A percentile compares a stretch with the other conserved stretches of the same genome.
phyloP scores from a whole-genome alignment of 2,329 filamentous ascomycete genomes.

The Polychaeton citri region DNA sequence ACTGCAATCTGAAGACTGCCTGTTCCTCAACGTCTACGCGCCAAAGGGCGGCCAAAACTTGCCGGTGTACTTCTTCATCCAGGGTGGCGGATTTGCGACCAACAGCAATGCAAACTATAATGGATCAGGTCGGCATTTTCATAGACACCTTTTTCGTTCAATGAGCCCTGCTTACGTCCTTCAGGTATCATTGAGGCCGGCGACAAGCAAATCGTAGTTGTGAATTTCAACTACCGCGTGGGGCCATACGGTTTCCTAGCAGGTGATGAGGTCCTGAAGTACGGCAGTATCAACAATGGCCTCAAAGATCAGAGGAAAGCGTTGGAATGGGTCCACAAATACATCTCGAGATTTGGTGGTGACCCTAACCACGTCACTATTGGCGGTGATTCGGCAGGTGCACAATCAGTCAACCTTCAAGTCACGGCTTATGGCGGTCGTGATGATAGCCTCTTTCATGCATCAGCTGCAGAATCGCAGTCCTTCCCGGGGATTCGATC shows the following conservation, averaged over 20 bases:
- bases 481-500: conserved; percentile 38
- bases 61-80: conserved; percentile 51
- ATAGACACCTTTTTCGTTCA: no score
- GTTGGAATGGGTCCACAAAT: conserved; percentile 53
- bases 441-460: conserved; percentile 37
- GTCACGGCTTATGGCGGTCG: conserved; percentile 41
- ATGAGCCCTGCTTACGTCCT: no score
- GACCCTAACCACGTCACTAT: conserved; percentile 54
- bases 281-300: conserved; percentile 52
- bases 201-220: conserved; percentile 49
- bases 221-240: conserved; percentile 65
- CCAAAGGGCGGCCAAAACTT: conserved; percentile 43
- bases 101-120: conserved; percentile 40
- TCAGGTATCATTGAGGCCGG: conserved; percentile 47
- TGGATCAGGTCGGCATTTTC: conserved; percentile 24
- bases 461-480: conserved; percentile 41
- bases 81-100: conserved; percentile 34
- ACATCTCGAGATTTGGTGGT: conserved; percentile 57
- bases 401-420: conserved; percentile 50
- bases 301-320: conserved; percentile 57
- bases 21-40: conserved; percentile 53
- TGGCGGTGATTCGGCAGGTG: conserved; percentile 57
- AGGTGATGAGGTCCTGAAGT: conserved; percentile 36
- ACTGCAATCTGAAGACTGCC: conserved; percentile 47
- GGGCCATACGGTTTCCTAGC: conserved; percentile 61